Conservation (phyloP, 2,329 filamentous ascomycete species). For the Xylariaceae sp. region DNA sequence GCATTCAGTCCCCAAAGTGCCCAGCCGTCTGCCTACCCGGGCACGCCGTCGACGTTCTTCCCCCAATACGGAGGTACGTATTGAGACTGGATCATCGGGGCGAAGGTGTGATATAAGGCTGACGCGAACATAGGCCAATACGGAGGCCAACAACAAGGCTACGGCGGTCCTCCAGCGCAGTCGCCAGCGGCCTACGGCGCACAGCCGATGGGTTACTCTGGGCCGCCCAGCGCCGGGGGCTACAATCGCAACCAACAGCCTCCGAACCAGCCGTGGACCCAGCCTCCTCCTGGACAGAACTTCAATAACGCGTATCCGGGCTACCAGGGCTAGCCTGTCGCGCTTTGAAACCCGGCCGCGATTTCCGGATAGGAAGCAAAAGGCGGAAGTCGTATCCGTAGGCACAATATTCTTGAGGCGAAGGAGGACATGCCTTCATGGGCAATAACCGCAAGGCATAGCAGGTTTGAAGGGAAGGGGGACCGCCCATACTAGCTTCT, state of each 20-base stretch:
- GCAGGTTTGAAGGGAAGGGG: no score
- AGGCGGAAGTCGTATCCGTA: no score
- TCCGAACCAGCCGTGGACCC: constrained; percentile 48
- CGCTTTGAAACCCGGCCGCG: constrained; percentile 10
- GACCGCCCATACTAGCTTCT: constrained; percentile 7
- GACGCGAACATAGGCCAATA: constrained; percentile 38
- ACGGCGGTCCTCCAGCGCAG: constrained; percentile 53
- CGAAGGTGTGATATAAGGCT: no score
- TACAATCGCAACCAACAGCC: constrained; percentile 70
- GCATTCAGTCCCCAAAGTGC: constrained; percentile 66
- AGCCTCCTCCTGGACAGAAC: constrained; percentile 45
- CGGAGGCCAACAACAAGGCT: constrained; percentile 61
- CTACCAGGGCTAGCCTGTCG: constrained; percentile 54
- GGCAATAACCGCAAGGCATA: no score
- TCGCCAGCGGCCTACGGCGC: constrained; percentile 56
- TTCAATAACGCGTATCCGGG: constrained; percentile 56
- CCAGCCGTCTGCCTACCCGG: constrained; percentile 64
- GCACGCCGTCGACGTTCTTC: constrained; percentile 76
- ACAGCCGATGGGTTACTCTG: constrained; percentile 67
- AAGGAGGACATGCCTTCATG: no score
- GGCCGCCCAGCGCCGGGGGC: constrained; percentile 68
- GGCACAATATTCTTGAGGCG: no score
- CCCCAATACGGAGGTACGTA: constrained; percentile 85
- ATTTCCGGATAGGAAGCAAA: constrained; percentile 20
- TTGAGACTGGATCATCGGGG: no score